Base-by-base conservation (phyloP, 2,329 filamentous ascomycete genomes). In the Ambrosiella beaveri region DNA sequence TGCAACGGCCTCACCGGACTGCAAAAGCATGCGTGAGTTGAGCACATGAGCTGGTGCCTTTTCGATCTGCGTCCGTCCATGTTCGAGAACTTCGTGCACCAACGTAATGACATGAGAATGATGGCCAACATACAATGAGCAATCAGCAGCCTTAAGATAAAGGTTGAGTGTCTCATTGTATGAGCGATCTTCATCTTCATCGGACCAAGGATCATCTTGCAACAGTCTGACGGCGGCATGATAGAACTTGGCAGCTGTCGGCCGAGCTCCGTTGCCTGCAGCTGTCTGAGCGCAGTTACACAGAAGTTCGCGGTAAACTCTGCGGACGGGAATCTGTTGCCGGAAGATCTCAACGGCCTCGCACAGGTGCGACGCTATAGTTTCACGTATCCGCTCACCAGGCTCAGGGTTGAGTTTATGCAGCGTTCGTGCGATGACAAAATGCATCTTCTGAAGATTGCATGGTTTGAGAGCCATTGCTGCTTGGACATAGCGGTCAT, bases 121-220 rank as follows among this genome's bases (percentile, higher is more conserved):
- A 62, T 88, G 80, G 3, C 82, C 82, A 73, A 90, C 84, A 65
- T 86, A 88, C 65, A 89, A 81, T 64, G 87, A 84, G 66, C 87
- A 88, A 67, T 95, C 89, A 2, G 89, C 86, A 3, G 87, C 81
- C 57, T 86, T 81, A 3, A 89, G 81, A 67, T 88, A 83, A 1
- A 95, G 74, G 62, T 84, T 82, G 62, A 94, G 75, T 0, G 89
- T 95, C 70, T 97, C 91, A 9, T 88, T 82, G 64, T 95, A 95
- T 51, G 81, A 85, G 39, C 53, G 38, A 0, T 86, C 84, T 66
- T 96, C 91, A 4, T 79, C 75, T 12, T 72, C 69, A 37, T 85
- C 82, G 47, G 79, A 74, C 91, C 91, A 97, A 0, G 86, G 82
- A 57, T 86, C 73, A 6, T 84, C 74, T 66, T 95, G 89, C 12